Base-by-base conservation (phyloP, 1,284 basidiomycete species). In the Sporisorium iseilematis-ciliati region DNA sequence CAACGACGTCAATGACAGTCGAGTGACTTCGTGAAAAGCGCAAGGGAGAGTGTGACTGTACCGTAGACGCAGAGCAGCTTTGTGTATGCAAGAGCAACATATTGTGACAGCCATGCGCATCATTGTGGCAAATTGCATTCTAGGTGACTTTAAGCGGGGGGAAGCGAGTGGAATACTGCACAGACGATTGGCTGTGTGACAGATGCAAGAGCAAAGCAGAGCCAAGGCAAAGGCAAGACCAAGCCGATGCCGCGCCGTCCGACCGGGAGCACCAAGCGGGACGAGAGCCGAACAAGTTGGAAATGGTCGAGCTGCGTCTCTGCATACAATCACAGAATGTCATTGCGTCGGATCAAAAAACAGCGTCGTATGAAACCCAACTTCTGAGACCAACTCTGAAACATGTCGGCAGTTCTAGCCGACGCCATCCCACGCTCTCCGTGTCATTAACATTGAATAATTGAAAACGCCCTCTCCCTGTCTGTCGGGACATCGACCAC, bases 351-450 rank as follows among this genome's bases (percentile, higher is more conserved):
- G 46, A 23, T n/a, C 26, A 48, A 48, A 29, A 31, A 29, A 31
- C 1, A 48, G 46, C 26, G 46, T n/a, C 26, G 7, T 29, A 1
- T 5, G 3, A 2, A 40, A 16, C 33, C 8, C 5, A 35, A 35
- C 7, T 11, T 41, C 43, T 41, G 56, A 57, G 20, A 48, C 45
- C 45, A 48, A 48, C 45, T 48, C 25, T 48, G 45, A 48, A 25
- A 48, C 45, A 48, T 11, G 45, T 29, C 20, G 25, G 45, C 21
- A 29, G 25, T 12, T 48, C 25, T 25, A 48, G 29, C 23, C 43
- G 16, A 46, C 43, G 43, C 43, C 43, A 5, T 14, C 45, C 20
- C 45, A n/a, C n/a, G 45, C 45, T 14, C 23, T 23, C 25, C 23
- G 2, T 45, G 2, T 38, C 12, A 3, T 33, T 12, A 33, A 7